These are phyloP conservation scores for Avena insularis DNA, from an alignment of 176 grass and related monocot genomes.

Conservation along the genomic window DNA sequence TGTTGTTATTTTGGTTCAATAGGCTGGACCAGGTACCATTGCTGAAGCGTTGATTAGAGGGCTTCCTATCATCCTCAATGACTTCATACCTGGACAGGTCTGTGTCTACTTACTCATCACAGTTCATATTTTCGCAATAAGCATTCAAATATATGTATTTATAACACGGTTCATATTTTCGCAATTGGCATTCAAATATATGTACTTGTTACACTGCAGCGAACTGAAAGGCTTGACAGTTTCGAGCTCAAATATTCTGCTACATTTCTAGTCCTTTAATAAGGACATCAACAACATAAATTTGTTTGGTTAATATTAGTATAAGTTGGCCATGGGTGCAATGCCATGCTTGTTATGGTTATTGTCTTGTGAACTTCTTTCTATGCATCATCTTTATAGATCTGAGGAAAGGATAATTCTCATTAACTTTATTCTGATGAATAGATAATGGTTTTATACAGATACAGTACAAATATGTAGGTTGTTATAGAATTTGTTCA, in stretches of 20 bases:
- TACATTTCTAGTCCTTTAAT: not conserved
- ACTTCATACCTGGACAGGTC: conserved; percentile 99
- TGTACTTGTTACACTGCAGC: not conserved
- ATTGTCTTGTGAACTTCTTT: not conserved
- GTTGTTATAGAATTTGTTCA: not conserved
- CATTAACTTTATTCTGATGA: not conserved
- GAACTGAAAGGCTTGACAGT: not conserved
- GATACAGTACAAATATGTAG: not conserved
- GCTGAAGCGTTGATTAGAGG: conserved; percentile 99
- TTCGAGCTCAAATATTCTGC: not conserved
- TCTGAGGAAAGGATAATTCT: not conserved
- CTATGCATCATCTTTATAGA: not conserved
- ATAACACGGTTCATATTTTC: not conserved
- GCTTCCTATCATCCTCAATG: conserved; percentile 97
- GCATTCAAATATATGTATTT: not conserved
- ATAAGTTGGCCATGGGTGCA: not conserved
- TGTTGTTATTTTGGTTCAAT: conserved; percentile 40
- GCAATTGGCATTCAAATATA: not conserved
- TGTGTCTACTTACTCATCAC: not conserved
- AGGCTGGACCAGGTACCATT: conserved; percentile 98
- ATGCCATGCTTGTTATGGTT: conserved; percentile 33
- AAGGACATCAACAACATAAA: not conserved
- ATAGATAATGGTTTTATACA: not conserved
- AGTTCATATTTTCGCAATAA: not conserved
- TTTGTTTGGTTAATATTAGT: not conserved